phyloP scores from a whole-genome alignment of 148 eudicot species.

The Spergularia marina region DNA sequence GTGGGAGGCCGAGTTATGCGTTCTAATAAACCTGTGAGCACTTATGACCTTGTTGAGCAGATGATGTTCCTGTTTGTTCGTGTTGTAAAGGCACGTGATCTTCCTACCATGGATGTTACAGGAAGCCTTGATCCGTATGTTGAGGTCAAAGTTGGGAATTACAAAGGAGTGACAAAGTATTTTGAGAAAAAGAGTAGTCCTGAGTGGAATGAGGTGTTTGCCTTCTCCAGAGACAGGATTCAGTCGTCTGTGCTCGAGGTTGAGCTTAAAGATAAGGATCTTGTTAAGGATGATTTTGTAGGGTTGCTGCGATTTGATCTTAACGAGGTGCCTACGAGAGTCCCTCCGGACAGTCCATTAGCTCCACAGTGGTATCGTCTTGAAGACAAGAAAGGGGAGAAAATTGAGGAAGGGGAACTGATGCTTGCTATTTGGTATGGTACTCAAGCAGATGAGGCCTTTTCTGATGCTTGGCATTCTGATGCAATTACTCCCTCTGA shows the following conservation, averaged over 20 bases:
- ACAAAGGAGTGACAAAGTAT: conserved; percentile 67
- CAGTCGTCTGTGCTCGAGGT: conserved; percentile 69
- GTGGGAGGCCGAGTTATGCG: conserved; percentile 69
- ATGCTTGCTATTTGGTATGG: conserved; percentile 93
- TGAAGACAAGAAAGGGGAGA: conserved; percentile 60
- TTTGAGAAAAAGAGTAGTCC: conserved; percentile 58
- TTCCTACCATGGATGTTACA: conserved; percentile 66
- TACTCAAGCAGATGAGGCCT: conserved; percentile 93
- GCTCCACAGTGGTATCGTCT: conserved; percentile 89
- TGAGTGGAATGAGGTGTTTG: conserved; percentile 82
- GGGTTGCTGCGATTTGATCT: conserved; percentile 61
- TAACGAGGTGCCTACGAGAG: conserved; percentile 59
- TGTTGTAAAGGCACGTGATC: conserved; percentile 78
- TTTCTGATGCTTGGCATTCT: conserved; percentile 80
- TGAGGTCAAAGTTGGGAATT: conserved; percentile 81
- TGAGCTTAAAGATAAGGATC: conserved; percentile 66
- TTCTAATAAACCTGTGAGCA: conserved; percentile 41
- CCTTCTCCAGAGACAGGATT: conserved; percentile 66
- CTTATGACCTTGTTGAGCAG: conserved; percentile 78
- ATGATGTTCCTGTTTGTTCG: conserved; percentile 81
- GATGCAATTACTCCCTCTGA: conserved; percentile 47
- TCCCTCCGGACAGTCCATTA: conserved; percentile 87
- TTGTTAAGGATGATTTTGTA: conserved; percentile 75
- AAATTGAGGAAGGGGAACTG: conserved; percentile 46
- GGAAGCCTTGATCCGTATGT: conserved; percentile 89